phyloP scores from a whole-genome alignment of 805 yeast species.

The Candida endomychidarum region DNA sequence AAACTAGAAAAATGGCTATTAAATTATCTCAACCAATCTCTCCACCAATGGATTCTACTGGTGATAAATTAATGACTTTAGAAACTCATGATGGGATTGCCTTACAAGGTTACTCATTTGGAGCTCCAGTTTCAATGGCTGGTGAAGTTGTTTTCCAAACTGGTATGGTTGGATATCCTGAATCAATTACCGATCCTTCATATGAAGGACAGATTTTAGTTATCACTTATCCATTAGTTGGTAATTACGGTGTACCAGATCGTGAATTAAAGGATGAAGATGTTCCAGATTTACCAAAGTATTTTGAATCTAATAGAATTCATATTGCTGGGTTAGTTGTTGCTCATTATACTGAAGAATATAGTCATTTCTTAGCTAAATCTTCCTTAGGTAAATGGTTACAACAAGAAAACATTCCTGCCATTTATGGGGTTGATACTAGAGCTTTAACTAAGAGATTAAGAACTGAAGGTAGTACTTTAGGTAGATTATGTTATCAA shows the following conservation, averaged over 20 bases:
- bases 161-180: slow-evolving; percentile 99
- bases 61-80: slow-evolving; percentile 80
- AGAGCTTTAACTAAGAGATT: slow-evolving; percentile 91
- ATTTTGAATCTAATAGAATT: slow-evolving; percentile 88
- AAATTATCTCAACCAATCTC: slow-evolving; percentile 70
- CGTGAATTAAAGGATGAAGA: slow-evolving; percentile 62
- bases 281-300: slow-evolving; percentile 75
- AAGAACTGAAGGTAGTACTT: slow-evolving; percentile 88
- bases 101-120: slow-evolving; percentile 94
- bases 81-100: slow-evolving; percentile 85
- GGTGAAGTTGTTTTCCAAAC: slow-evolving; percentile 99
- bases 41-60: slow-evolving; percentile 83
- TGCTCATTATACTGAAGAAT: slow-evolving; percentile 95
- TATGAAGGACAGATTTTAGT: slow-evolving; percentile 97
- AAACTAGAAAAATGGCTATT: slow-evolving; percentile 4
- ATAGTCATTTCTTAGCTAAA: slow-evolving; percentile 88
- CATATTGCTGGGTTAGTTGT: slow-evolving; percentile 97
- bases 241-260: slow-evolving; percentile 99
- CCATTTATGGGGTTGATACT: slow-evolving; percentile 96
- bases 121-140: slow-evolving; percentile 84
- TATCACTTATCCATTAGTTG: slow-evolving; percentile 94
- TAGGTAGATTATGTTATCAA: slow-evolving; percentile 82
- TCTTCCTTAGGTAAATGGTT: slow-evolving; percentile 95
- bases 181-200: slow-evolving; percentile 96
- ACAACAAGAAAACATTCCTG: slow-evolving; percentile 88